A percentile compares a stretch with the other conserved stretches of the same genome.
These are phyloP conservation scores for Rosa hybrid DNA, from an alignment of 331 rosid genomes.

Conservation along the genomic window DNA sequence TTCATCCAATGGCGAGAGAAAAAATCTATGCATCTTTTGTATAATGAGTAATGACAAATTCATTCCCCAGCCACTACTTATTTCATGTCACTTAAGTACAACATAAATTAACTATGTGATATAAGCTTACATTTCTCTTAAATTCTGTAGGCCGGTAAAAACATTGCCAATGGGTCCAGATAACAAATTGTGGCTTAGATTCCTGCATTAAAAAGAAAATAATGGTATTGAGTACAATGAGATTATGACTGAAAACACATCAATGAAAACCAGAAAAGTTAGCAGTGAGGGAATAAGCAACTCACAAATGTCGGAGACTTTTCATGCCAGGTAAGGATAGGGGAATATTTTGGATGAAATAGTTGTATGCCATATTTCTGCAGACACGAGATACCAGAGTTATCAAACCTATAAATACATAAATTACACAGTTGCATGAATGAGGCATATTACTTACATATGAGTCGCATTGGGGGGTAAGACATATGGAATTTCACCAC, in stretches of 20 bases:
- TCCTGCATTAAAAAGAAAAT: slow-evolving; percentile 45
- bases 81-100: slow-evolving; percentile 17
- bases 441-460: slow-evolving; percentile 45
- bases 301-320: slow-evolving; percentile 59
- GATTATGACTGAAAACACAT: slow-evolving; percentile 19
- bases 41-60: background rate
- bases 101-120: slow-evolving; percentile 21
- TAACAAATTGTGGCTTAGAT: slow-evolving; percentile 77
- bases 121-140: slow-evolving; percentile 70
- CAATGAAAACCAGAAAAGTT: slow-evolving; percentile 6
- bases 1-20: background rate
- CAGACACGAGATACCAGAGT: slow-evolving; percentile 20
- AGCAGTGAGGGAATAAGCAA: slow-evolving; percentile 17
- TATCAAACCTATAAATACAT: background rate
- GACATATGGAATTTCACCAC: slow-evolving; percentile 63
- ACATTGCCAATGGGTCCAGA: slow-evolving; percentile 80
- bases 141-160: slow-evolving; percentile 59
- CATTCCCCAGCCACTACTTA: background rate
- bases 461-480: slow-evolving; percentile 81
- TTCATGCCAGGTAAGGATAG: slow-evolving; percentile 59
- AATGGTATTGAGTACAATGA: background rate
- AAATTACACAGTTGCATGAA: slow-evolving; percentile 12
- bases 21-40: background rate
- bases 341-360: slow-evolving; percentile 59
- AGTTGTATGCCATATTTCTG: slow-evolving; percentile 82